Conservation (phyloP, 2,329 filamentous ascomycete species). For the Sporothrix curviconia region DNA sequence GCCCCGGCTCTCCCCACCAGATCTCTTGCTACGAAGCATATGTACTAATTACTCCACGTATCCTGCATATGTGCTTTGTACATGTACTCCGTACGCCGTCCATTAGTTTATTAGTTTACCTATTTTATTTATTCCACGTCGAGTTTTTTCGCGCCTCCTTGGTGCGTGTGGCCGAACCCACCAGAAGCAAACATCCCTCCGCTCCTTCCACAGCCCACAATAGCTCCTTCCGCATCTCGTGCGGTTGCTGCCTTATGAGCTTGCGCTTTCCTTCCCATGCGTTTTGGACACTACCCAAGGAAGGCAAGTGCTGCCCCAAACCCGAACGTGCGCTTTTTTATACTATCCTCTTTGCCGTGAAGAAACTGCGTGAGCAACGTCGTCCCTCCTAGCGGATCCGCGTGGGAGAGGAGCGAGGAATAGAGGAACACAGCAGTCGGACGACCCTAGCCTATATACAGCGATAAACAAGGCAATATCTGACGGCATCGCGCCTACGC, state of each 20-base stretch:
- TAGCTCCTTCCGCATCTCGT: too few relatives aligned
- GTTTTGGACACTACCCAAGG: too few relatives aligned
- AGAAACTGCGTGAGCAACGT: too few relatives aligned
- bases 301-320: too few relatives aligned
- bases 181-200: not conserved
- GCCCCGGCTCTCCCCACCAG: not conserved
- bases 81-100: not conserved
- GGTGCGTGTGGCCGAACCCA: conserved; percentile 1
- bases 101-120: not conserved
- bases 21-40: too few relatives aligned
- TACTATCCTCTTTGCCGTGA: too few relatives aligned
- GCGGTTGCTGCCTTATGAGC: conserved; percentile 5
- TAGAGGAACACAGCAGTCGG: not conserved
- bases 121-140: not conserved
- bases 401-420: not conserved
- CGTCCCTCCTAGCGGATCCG: not conserved
- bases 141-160: not conserved
- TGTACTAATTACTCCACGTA: too few relatives aligned
- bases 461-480: conserved; percentile 4
- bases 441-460: not conserved
- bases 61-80: too few relatives aligned
- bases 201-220: not conserved
- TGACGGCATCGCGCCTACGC: conserved; percentile 11
- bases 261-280: conserved; percentile 2
- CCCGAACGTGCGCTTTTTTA: too few relatives aligned